Conservation (phyloP, 2,329 filamentous ascomycete species). For the Aureobasidium vineae region DNA sequence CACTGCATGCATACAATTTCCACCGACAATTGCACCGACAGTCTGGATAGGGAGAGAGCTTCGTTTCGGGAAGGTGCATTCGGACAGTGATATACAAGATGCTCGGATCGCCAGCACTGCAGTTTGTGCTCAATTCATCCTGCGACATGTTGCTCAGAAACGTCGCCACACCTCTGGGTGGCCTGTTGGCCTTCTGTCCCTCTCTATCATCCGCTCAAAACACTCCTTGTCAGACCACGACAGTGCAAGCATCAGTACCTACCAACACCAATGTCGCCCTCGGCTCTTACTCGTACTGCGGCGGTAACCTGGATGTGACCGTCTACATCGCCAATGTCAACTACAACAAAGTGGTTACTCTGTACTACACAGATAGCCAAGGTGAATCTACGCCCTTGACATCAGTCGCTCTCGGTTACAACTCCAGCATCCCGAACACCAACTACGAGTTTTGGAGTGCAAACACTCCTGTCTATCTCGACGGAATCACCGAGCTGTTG, state of each 20-base stretch:
- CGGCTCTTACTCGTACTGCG: conserved; percentile 36
- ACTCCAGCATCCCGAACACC: conserved; percentile 31
- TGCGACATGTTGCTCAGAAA: conserved; percentile 24
- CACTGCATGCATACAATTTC: conserved; percentile 14
- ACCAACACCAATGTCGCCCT: conserved; percentile 32
- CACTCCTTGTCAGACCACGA: conserved; percentile 31
- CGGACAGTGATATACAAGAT: conserved; percentile 10
- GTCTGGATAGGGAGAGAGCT: conserved; percentile 2
- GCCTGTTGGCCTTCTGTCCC: conserved; percentile 17
- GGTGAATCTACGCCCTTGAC: conserved; percentile 36
- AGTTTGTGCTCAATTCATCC: conserved; percentile 21
- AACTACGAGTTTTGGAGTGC: conserved; percentile 36
- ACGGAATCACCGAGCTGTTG: conserved; percentile 35
- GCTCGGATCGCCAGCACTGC: conserved; percentile 7
- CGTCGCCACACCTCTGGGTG: conserved; percentile 8
- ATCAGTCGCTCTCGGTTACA: conserved; percentile 33
- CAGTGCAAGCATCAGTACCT: conserved; percentile 29
- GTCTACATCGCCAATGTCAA: conserved; percentile 36
- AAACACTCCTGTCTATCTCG: conserved; percentile 34
- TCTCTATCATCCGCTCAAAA: conserved; percentile 29
- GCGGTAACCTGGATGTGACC: conserved; percentile 33
- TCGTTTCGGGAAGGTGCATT: conserved; percentile 15
- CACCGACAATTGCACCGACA: conserved; percentile 13
- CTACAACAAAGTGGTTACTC: conserved; percentile 37
- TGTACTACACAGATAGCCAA: conserved; percentile 37